Percentiles rank a stretch among this genome's conserved stretches.
These are phyloP conservation scores for Cystofilobasidium ferigula DNA, from an alignment of 768 basidiomycete genomes.

Conservation along the genomic window DNA sequence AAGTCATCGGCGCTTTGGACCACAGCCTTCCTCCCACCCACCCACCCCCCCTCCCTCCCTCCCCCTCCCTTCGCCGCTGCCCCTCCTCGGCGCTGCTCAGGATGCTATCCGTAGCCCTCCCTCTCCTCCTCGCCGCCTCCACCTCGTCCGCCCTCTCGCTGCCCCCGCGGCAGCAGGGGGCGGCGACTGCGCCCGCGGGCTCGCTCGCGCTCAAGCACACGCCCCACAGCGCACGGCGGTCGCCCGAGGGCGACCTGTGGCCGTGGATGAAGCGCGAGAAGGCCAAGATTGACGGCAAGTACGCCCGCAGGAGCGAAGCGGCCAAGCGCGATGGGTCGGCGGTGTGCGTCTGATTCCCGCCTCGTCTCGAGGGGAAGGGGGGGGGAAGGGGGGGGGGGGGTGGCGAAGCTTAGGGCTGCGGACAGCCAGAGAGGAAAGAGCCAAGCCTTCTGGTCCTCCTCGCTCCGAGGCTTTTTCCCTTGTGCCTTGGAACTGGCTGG, in stretches of 20 bases:
- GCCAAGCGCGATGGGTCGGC: not conserved
- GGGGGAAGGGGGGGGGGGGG: not conserved
- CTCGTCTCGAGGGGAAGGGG: not conserved
- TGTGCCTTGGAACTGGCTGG: too few species aligned
- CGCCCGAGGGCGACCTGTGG: not conserved
- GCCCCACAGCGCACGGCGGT: not conserved
- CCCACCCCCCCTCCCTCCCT: not conserved
- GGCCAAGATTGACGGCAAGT: not conserved
- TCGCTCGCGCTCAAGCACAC: not conserved
- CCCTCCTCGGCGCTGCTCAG: too few species aligned
- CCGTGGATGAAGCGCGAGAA: not conserved
- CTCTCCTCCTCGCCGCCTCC: not conserved
- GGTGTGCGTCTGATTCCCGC: not conserved
- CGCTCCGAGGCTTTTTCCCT: too few species aligned
- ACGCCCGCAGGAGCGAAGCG: not conserved
- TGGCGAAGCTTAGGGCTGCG: too few species aligned
- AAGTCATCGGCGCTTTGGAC: too few species aligned
- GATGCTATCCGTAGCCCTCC: not conserved
- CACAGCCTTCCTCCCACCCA: too few species aligned
- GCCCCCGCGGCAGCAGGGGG: not conserved
- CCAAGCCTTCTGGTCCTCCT: too few species aligned
- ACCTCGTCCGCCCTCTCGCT: not conserved
- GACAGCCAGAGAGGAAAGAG: too few species aligned
- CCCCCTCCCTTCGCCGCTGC: not conserved
- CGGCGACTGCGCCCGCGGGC: not conserved